Evolutionary conservation across 179 eudicot species (phyloP), one percentile per base, ranked within the genome.

Genomic region (Drosera spatulata): DNA sequence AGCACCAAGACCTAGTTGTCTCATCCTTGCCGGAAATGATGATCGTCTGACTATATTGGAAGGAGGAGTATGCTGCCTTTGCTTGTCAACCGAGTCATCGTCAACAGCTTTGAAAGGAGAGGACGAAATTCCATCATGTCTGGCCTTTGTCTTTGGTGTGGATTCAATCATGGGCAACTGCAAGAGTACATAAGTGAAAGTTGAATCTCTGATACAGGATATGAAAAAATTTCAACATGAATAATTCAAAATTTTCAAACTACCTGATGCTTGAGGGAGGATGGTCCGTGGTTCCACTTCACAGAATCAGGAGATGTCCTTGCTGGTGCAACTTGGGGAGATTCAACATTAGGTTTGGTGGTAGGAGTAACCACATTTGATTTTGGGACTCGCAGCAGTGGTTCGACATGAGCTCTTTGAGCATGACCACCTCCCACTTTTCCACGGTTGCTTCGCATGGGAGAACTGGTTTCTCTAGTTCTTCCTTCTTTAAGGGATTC

Each of bases 191-290:
- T 48, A 54, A 61, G 42, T 22, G 14, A 67, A 68, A 43, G 4
- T 58, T 69, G 41, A 61, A 58, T 59, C 45, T 50, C 44, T 9
- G 10, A 52, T 37, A 15, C 39, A 53, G 50, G 15, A 22, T 37
- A 22, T 22, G 33, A 22, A 58, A 10, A 53, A 8, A 50, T 50
- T 50, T 46, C 49, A 6, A 6, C 4, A 10, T 14, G 4, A 50
- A 50, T 12, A 7, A 7, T 1, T 7, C 10, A 50, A 58, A 0
- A 14, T 61, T 42, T 50, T 5, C 7, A 39, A 53, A 8, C 22
- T 68, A 89, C 99, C 93, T 89, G 95, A 73, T 86, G 93, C 75
- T 89, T 93, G 65, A 78, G 46, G 57, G 96, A 62, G 63, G 72
- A 67, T 59, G 81, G 61, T 65, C 82, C 91, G 66, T 73, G 83